Conservation (phyloP, 2,329 filamentous ascomycete species). For the Penicillium crustosum region DNA sequence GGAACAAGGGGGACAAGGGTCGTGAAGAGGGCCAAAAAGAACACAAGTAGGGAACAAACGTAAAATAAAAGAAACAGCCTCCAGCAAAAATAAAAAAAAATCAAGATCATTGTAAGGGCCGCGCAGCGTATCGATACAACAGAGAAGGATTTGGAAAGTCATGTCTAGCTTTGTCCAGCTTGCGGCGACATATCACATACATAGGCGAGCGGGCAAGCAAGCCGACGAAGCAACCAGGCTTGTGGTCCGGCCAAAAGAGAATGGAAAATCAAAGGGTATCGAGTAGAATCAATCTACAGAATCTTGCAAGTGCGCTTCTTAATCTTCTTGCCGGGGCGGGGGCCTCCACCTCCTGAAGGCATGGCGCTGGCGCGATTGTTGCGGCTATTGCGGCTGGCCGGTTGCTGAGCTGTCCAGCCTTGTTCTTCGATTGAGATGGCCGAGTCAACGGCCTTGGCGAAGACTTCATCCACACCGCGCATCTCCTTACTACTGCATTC, state of each 20-base stretch:
- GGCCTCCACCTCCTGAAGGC: slow-evolving; percentile 39
- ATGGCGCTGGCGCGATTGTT: slow-evolving; percentile 22
- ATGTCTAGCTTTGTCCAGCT: slow-evolving; percentile 29
- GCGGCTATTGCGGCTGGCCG: slow-evolving; percentile 14
- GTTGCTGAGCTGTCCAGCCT: slow-evolving; percentile 36
- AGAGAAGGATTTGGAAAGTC: slow-evolving; percentile 19
- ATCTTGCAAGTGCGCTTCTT: slow-evolving; percentile 84
- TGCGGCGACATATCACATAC: slow-evolving; percentile 26
- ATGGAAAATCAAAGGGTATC: slow-evolving; percentile 15
- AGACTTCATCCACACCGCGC: slow-evolving; percentile 93
- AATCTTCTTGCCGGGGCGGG: slow-evolving; percentile 59
- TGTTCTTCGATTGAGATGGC: slow-evolving; percentile 81
- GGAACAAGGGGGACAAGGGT: slow-evolving; percentile 20
- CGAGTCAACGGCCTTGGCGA: slow-evolving; percentile 84
- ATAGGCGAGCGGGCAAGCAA: slow-evolving; percentile 21
- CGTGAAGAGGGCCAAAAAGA: slow-evolving; percentile 19
- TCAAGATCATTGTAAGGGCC: slow-evolving; percentile 15
- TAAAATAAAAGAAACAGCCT: slow-evolving; percentile 28
- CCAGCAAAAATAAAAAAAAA: slow-evolving; percentile 18
- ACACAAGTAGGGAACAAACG: slow-evolving; percentile 4
- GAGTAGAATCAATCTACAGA: slow-evolving; percentile 55
- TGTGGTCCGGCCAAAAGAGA: slow-evolving; percentile 26
- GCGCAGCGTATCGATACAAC: slow-evolving; percentile 23
- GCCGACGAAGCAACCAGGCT: slow-evolving; percentile 40
- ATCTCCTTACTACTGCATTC: slow-evolving; percentile 98